Evolutionary conservation across 768 basidiomycete species (phyloP).

Genomic region (Tricholoma bakamatsutake): DNA sequence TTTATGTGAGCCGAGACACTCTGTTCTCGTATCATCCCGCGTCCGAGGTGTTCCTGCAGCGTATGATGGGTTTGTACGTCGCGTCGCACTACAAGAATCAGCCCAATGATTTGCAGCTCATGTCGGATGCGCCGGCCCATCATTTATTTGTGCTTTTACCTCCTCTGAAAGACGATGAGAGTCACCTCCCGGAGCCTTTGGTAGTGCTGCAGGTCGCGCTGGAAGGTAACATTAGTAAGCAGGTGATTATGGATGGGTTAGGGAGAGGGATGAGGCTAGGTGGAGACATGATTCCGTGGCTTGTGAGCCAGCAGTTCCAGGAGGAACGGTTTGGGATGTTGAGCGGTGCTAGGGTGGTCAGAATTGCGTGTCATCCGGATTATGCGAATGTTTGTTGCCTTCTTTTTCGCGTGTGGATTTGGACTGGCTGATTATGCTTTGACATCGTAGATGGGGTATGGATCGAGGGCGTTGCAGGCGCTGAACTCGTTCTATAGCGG

Average conservation of each 20-base stretch:
- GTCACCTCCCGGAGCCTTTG: constrained; percentile 88
- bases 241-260: constrained; percentile 80
- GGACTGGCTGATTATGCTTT: constrained; percentile 7
- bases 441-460: constrained; percentile 85
- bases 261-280: constrained; percentile 79
- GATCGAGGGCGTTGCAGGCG: constrained; percentile 79
- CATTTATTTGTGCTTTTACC: constrained; percentile 94
- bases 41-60: constrained; percentile 94
- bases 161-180: constrained; percentile 86
- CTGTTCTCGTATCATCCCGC: constrained; percentile 97
- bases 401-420: not conserved
- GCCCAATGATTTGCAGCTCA: constrained; percentile 96
- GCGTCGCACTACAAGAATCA: constrained; percentile 99
- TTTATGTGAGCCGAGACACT: constrained; percentile 93
- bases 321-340: constrained; percentile 90
- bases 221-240: constrained; percentile 87
- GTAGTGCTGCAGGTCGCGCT: constrained; percentile 95
- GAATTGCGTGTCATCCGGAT: constrained; percentile 95
- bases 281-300: constrained; percentile 98
- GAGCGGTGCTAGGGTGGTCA: constrained; percentile 86
- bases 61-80: constrained; percentile 98
- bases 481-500: constrained; percentile 91
- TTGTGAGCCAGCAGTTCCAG: constrained; percentile 92
- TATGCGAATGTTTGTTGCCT: constrained; percentile 68
- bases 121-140: constrained; percentile 95